A percentile compares a stretch with the other conserved stretches of the same genome.
Evolutionary conservation across 1,284 basidiomycete genomes (phyloP).

Genomic region (Prillingera fragicola): DNA sequence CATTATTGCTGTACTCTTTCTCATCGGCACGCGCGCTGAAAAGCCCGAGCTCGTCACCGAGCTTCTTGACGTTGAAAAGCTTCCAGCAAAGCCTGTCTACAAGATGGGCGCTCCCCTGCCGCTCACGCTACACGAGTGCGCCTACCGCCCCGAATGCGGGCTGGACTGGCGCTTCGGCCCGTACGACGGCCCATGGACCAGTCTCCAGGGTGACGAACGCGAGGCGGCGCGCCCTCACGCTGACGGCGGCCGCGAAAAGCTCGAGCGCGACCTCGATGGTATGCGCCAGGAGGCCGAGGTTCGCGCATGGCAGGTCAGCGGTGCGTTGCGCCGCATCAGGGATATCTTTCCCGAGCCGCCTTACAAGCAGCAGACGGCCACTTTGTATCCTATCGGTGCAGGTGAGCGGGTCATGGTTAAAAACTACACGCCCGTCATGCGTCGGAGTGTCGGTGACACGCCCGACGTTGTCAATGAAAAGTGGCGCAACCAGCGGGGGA

Average conservation of each 20-base stretch:
- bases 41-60: slow-evolving; percentile 63
- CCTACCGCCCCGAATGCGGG: slow-evolving; percentile 61
- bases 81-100: slow-evolving; percentile 77
- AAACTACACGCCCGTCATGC: slow-evolving; percentile 63
- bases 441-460: slow-evolving; percentile 61
- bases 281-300: slow-evolving; percentile 42
- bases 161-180: slow-evolving; percentile 65
- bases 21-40: slow-evolving; percentile 80
- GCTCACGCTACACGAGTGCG: slow-evolving; percentile 87
- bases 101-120: slow-evolving; percentile 89
- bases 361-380: too few relatives aligned
- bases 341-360: slow-evolving; percentile 17
- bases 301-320: slow-evolving; percentile 59
- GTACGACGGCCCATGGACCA: slow-evolving; percentile 43
- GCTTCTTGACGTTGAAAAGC: slow-evolving; percentile 59
- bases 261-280: slow-evolving; percentile 33
- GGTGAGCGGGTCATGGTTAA: slow-evolving; percentile 59
- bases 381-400: slow-evolving; percentile 64
- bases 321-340: slow-evolving; percentile 25
- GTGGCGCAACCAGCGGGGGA: slow-evolving; percentile 55
- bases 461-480: slow-evolving; percentile 69
- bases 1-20: slow-evolving; percentile 87
- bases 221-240: slow-evolving; percentile 12
- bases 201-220: slow-evolving; percentile 14
- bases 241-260: slow-evolving; percentile 31